Conservation (phyloP, 306 rosid species). For the Quercus ilex region DNA sequence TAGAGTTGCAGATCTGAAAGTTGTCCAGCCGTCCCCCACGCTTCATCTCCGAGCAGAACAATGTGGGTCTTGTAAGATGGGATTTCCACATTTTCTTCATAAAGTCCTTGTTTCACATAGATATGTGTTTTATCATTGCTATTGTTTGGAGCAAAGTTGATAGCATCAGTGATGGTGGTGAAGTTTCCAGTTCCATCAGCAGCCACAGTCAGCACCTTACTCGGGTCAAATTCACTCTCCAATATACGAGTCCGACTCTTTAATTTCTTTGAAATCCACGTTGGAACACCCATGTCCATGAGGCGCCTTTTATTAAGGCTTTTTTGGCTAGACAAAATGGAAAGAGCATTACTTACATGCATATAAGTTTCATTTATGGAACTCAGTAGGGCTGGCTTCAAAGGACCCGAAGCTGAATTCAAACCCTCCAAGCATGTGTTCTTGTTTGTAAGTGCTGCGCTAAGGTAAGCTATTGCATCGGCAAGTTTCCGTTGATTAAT, state of each 20-base stretch:
- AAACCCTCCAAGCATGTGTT: constrained; percentile 80
- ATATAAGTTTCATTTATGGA: constrained; percentile 47
- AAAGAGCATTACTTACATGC: constrained; percentile 64
- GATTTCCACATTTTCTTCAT: constrained; percentile 68
- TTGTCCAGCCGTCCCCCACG: constrained; percentile 58
- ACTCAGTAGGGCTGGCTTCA: constrained; percentile 41
- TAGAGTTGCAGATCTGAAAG: constrained; percentile 76
- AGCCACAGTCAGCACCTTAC: constrained; percentile 51
- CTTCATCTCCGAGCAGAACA: constrained; percentile 74
- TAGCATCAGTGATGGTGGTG: constrained; percentile 60
- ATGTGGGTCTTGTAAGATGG: constrained; percentile 60
- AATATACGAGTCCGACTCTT: not conserved
- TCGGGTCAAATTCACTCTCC: constrained; percentile 32
- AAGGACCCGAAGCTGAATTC: constrained; percentile 61
- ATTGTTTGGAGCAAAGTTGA: constrained; percentile 63
- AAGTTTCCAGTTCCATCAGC: constrained; percentile 71
- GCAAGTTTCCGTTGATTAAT: constrained; percentile 16
- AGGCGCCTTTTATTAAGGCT: constrained; percentile 41
- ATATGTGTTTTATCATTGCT: constrained; percentile 54
- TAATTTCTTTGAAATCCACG: not conserved
- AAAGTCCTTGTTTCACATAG: constrained; percentile 54
- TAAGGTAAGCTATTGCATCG: constrained; percentile 63
- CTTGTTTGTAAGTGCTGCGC: constrained; percentile 85
- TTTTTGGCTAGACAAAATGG: constrained; percentile 39
- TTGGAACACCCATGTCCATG: constrained; percentile 4